Evolutionary conservation across 371 early-diverging fungal genomes (phyloP).

Genomic region (Actinomortierella ambigua): DNA sequence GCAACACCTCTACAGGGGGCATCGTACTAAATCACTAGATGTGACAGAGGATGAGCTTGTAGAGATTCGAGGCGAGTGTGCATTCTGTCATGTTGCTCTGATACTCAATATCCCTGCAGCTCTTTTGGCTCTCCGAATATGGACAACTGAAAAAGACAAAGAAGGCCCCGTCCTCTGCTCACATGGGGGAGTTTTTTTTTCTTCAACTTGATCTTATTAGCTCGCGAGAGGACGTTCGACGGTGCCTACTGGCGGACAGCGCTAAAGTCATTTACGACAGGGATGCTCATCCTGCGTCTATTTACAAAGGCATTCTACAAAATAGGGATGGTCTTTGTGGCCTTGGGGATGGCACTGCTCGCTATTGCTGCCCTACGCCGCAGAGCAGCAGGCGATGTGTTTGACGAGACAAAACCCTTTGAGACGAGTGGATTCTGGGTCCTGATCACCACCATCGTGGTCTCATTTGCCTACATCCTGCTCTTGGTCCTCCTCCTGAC

Average conservation of each 20-base stretch:
- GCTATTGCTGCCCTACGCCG: conserved; percentile 67
- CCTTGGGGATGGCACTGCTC: conserved; percentile 68
- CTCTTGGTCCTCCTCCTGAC: conserved; percentile 52
- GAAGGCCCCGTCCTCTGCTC: neutral
- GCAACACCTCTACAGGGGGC: conserved; percentile 40
- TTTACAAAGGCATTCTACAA: conserved; percentile 73
- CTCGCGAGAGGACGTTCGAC: conserved; percentile 78
- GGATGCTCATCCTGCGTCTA: conserved; percentile 69
- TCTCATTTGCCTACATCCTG: conserved; percentile 52
- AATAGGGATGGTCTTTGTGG: conserved; percentile 76
- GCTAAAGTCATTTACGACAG: conserved; percentile 70
- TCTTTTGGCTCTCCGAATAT: too few species aligned
- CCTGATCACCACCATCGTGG: conserved; percentile 54
- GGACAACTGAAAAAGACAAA: too few species aligned
- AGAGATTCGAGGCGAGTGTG: conserved; percentile 26
- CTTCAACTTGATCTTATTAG: conserved; percentile 43
- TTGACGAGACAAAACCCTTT: conserved; percentile 36
- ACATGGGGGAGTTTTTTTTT: neutral
- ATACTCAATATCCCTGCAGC: too few species aligned
- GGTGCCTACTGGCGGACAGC: conserved; percentile 83
- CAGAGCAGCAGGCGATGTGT: conserved; percentile 44
- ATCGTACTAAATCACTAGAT: conserved; percentile 32
- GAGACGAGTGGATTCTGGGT: conserved; percentile 44
- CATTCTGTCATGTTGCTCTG: too few species aligned
- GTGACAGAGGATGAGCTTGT: conserved; percentile 43